Conservation (phyloP, 257 asterid genomes). For the Coffea eugenioides region DNA sequence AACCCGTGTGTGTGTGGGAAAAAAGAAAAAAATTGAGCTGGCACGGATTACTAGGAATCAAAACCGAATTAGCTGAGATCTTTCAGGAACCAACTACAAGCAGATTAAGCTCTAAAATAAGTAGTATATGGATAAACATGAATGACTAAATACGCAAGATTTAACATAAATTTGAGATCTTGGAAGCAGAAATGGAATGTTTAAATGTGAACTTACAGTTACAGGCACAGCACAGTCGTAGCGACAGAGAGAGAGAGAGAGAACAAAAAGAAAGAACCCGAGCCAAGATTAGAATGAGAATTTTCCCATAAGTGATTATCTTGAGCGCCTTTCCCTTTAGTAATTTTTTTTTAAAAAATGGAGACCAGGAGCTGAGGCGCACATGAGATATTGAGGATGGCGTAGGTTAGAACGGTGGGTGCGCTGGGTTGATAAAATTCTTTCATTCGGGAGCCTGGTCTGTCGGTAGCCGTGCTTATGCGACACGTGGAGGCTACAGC, state of each 20-base stretch:
- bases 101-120: conserved; percentile 1
- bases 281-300: background rate
- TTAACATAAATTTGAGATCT: background rate
- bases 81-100: background rate
- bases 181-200: background rate
- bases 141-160: background rate
- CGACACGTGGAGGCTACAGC: background rate
- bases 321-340: background rate
- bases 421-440: background rate
- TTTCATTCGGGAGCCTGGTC: background rate
- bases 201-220: conserved; percentile 5
- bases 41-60: background rate
- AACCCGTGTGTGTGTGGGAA: no score
- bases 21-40: conserved; percentile 3
- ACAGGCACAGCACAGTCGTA: background rate
- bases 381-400: background rate
- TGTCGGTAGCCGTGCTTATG: background rate
- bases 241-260: background rate
- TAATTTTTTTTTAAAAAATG: background rate
- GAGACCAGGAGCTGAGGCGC: background rate
- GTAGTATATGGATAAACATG: background rate
- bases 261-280: no score
- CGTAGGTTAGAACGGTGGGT: background rate
- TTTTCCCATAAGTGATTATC: no score
- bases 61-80: background rate